Evolutionary conservation across 2,329 filamentous ascomycete species (phyloP).

Genomic region (Zasmidium citrigriseum): DNA sequence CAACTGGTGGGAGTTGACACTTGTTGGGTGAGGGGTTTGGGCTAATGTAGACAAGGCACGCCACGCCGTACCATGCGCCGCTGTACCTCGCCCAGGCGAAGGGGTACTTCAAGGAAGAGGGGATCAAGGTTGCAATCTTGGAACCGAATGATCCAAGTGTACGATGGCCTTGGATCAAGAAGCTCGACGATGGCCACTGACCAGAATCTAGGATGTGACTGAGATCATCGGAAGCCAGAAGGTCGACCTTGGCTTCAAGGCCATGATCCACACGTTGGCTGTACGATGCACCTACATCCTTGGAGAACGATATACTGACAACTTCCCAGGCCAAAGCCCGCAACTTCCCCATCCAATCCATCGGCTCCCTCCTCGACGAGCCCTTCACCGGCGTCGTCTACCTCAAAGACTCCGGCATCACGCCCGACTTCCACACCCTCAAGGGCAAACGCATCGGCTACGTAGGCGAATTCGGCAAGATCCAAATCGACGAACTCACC

Average conservation of each 20-base stretch:
- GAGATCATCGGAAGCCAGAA: constrained; percentile 77
- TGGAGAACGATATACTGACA: too few relatives aligned
- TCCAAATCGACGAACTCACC: constrained; percentile 77
- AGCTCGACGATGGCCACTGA: not conserved
- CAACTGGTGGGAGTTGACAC: constrained; percentile 65
- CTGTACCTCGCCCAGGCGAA: constrained; percentile 75
- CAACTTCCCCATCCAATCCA: constrained; percentile 69
- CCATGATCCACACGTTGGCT: constrained; percentile 21
- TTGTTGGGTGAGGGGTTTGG: not conserved
- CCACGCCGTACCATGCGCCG: constrained; percentile 77
- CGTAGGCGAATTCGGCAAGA: constrained; percentile 76
- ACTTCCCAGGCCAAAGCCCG: constrained; percentile 68
- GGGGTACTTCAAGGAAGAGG: constrained; percentile 73
- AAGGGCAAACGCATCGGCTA: constrained; percentile 78
- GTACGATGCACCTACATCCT: not conserved
- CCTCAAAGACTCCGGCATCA: constrained; percentile 73
- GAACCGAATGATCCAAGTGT: constrained; percentile 77
- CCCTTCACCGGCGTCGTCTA: constrained; percentile 80
- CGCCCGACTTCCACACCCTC: constrained; percentile 71
- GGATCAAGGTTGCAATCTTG: constrained; percentile 73
- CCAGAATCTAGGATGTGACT: constrained; percentile 64
- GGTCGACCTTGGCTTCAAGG: constrained; percentile 68
- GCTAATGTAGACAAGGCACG: constrained; percentile 62
- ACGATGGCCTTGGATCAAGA: constrained; percentile 28
- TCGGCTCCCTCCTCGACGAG: constrained; percentile 75